These are phyloP conservation scores for Xylaria hypoxylon DNA, from an alignment of 2,329 filamentous ascomycete genomes.

Conservation along the genomic window DNA sequence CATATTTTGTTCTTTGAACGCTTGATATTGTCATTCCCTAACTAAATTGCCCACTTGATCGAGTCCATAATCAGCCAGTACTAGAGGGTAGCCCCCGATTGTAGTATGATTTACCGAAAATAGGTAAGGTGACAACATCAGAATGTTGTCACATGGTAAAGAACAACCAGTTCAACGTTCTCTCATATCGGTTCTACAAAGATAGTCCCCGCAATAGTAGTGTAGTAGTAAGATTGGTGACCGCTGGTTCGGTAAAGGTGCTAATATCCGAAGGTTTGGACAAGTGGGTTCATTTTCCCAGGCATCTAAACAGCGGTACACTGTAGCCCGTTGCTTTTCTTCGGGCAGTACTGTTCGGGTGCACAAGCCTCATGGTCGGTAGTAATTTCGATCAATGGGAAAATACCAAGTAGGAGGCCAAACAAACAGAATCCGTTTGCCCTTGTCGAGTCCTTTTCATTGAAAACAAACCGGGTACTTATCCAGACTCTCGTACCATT, in stretches of 20 bases:
- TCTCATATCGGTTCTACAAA: too few relatives aligned
- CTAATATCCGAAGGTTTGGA: not conserved
- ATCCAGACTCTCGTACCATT: constrained; percentile 36
- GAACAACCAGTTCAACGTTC: too few relatives aligned
- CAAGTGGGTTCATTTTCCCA: not conserved
- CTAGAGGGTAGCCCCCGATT: not conserved
- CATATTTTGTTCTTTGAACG: too few relatives aligned
- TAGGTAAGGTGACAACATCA: too few relatives aligned
- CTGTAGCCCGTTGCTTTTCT: constrained; percentile 2
- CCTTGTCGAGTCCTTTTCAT: constrained; percentile 5
- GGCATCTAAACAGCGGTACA: not conserved
- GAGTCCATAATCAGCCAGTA: not conserved
- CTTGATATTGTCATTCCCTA: too few relatives aligned
- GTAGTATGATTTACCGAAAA: too few relatives aligned
- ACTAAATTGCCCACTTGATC: too few relatives aligned
- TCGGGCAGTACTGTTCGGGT: not conserved
- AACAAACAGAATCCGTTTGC: not conserved
- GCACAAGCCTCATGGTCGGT: not conserved
- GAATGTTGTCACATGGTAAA: too few relatives aligned
- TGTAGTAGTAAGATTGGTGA: too few relatives aligned
- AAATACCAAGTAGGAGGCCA: not conserved
- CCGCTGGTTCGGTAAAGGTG: too few relatives aligned
- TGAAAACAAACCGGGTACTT: constrained; percentile 30
- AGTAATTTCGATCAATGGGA: not conserved
- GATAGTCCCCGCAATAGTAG: too few relatives aligned